Evolutionary conservation across 2,329 filamentous ascomycete genomes (phyloP).

Genomic region (Diaporthe batatas): DNA sequence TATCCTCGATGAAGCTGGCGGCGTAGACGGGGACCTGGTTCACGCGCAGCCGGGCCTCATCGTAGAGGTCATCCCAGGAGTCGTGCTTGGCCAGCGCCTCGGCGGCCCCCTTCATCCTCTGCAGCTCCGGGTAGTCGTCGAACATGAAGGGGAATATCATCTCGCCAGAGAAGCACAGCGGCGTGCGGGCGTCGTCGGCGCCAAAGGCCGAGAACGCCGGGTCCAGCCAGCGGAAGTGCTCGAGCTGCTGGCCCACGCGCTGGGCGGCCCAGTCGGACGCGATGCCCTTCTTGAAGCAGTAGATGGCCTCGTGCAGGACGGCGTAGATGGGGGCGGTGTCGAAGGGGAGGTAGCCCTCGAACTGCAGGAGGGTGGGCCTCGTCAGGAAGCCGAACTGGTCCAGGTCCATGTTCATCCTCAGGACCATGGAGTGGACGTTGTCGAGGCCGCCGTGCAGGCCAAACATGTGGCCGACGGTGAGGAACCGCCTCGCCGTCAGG

Average conservation of each 20-base stretch:
- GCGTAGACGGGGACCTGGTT: slow-evolving; percentile 78
- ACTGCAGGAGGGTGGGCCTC: slow-evolving; percentile 73
- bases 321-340: slow-evolving; percentile 87
- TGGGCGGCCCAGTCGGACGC: slow-evolving; percentile 83
- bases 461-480: slow-evolving; percentile 83
- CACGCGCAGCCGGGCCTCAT: slow-evolving; percentile 69
- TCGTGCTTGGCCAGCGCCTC: slow-evolving; percentile 72
- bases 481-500: slow-evolving; percentile 80
- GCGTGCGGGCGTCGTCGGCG: slow-evolving; percentile 54
- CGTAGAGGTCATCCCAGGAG: slow-evolving; percentile 75
- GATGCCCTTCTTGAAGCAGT: slow-evolving; percentile 76
- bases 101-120: slow-evolving; percentile 76
- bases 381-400: slow-evolving; percentile 82
- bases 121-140: slow-evolving; percentile 81
- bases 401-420: slow-evolving; percentile 79
- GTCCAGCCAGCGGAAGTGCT: slow-evolving; percentile 66
- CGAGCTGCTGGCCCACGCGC: slow-evolving; percentile 66
- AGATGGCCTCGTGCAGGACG: slow-evolving; percentile 88
- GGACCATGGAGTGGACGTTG: slow-evolving; percentile 78
- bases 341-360: slow-evolving; percentile 78
- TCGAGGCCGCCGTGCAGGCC: slow-evolving; percentile 85
- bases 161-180: slow-evolving; percentile 88
- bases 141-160: slow-evolving; percentile 94
- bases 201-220: slow-evolving; percentile 55
- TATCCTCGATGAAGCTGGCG: slow-evolving; percentile 76